Evolutionary conservation across 2,329 filamentous ascomycete species (phyloP).

Genomic region (Lasiodiplodia theobromae): DNA sequence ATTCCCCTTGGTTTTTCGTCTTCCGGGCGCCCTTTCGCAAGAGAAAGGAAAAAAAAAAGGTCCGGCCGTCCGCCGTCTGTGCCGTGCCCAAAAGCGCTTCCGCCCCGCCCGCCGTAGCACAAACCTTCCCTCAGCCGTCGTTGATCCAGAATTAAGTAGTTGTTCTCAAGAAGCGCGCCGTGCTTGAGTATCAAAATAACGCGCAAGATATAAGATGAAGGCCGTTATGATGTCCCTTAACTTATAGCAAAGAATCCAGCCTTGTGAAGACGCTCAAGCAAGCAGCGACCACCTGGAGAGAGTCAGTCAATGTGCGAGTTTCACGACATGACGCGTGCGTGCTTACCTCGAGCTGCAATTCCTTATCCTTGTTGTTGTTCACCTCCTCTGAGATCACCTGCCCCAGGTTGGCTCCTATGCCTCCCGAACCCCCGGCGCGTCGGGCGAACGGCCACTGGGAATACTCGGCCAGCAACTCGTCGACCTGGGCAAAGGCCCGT

Average conservation of each 20-base stretch:
- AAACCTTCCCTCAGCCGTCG: not conserved
- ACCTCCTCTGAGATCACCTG: constrained; percentile 88
- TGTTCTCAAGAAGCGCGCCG: constrained; percentile 11
- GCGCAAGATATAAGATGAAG: constrained; percentile 20
- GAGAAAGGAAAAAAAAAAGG: constrained; percentile 18
- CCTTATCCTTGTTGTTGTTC: constrained; percentile 85
- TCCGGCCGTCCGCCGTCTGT: not conserved
- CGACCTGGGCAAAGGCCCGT: constrained; percentile 93
- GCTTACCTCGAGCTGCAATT: constrained; percentile 91
- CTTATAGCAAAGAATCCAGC: constrained; percentile 90
- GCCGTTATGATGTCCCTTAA: constrained; percentile 12
- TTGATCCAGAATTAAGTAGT: constrained; percentile 25
- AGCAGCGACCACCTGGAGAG: constrained; percentile 77
- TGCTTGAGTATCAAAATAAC: constrained; percentile 7
- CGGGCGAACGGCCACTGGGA: constrained; percentile 96
- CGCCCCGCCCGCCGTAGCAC: not conserved
- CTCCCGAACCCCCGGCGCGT: constrained; percentile 75
- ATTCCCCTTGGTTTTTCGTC: constrained; percentile 24
- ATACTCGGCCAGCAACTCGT: constrained; percentile 94
- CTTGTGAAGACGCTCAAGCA: constrained; percentile 97
- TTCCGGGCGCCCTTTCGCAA: constrained; percentile 25
- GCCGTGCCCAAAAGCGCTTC: not conserved
- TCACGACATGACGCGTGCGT: constrained; percentile 4
- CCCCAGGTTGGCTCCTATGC: constrained; percentile 90
- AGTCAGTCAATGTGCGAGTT: constrained; percentile 27